These are phyloP conservation scores for Azolla pinnata DNA, from an alignment of 75 land plant species.

Conservation along the genomic window DNA sequence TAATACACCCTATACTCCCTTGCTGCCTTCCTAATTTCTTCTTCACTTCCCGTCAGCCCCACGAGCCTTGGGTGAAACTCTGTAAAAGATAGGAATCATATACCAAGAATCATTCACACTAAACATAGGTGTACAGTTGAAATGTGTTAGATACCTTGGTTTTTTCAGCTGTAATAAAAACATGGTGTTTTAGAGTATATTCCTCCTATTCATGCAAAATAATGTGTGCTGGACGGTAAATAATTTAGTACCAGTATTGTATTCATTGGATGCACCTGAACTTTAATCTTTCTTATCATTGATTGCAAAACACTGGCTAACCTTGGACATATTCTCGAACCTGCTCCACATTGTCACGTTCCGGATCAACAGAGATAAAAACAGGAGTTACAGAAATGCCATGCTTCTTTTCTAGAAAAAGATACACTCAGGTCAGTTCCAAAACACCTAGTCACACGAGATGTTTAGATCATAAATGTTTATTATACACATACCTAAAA, in stretches of 20 bases:
- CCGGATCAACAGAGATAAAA: constrained; percentile 87
- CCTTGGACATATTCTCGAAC: constrained; percentile 70
- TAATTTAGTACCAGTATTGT: too few relatives aligned
- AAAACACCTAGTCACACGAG: too few relatives aligned
- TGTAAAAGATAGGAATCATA: constrained; percentile 20
- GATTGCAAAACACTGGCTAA: constrained; percentile 6
- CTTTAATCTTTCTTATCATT: too few relatives aligned
- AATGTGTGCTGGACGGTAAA: too few relatives aligned
- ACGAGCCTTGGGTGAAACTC: constrained; percentile 85
- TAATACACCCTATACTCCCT: constrained; percentile 86
- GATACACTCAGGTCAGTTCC: background rate
- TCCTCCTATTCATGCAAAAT: too few relatives aligned
- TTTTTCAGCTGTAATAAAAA: too few relatives aligned
- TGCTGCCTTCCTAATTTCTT: constrained; percentile 65
- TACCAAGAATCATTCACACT: background rate
- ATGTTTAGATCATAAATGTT: background rate
- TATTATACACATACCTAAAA: constrained; percentile 49
- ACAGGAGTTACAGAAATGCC: constrained; percentile 54
- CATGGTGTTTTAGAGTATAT: too few relatives aligned
- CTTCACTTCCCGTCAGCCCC: constrained; percentile 70
- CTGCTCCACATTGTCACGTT: constrained; percentile 84
- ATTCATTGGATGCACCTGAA: too few relatives aligned
- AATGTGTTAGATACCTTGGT: too few relatives aligned
- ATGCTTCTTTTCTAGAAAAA: constrained; percentile 37
- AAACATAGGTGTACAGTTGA: background rate